Evolutionary conservation across 192 early-diverging fungal species (phyloP).

Genomic region (Obelidium mucronatum): DNA sequence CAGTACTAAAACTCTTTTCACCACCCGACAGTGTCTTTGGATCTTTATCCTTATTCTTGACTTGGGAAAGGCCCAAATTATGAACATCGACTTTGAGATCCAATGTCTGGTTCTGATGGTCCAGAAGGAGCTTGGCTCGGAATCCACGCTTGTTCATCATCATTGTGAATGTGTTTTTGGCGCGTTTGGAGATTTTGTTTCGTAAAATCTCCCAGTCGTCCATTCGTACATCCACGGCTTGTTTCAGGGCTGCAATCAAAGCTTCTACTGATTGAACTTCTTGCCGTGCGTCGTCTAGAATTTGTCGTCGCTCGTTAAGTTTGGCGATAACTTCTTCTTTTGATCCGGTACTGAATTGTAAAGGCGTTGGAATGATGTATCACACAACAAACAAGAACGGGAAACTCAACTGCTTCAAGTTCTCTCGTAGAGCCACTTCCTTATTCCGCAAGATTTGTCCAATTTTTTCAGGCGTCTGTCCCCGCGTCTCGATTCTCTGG

Average conservation of each 20-base stretch:
- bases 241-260: slow-evolving; percentile 49
- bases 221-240: slow-evolving; percentile 65
- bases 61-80: slow-evolving; percentile 21
- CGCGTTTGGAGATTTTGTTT: slow-evolving; percentile 75
- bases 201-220: slow-evolving; percentile 73
- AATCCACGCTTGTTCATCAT: slow-evolving; percentile 85
- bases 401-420: slow-evolving; percentile 19
- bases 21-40: slow-evolving; percentile 94
- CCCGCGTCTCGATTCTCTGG: neutral
- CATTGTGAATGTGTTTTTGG: slow-evolving; percentile 75
- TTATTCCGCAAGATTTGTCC: neutral
- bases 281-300: slow-evolving; percentile 19
- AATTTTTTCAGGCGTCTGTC: neutral
- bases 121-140: slow-evolving; percentile 77
- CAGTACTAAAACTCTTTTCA: slow-evolving; percentile 95
- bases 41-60: slow-evolving; percentile 73
- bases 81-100: slow-evolving; percentile 49
- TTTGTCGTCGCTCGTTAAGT: neutral
- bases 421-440: slow-evolving; percentile 8
- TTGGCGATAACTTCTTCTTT: slow-evolving; percentile 13
- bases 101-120: slow-evolving; percentile 71
- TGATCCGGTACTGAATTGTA: slow-evolving; percentile 9
- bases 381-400: neutral
- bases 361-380: neutral
- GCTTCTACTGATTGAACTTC: slow-evolving; percentile 25